These are phyloP conservation scores for Pulveroboletus sp. DNA, from an alignment of 768 basidiomycete genomes.

Conservation along the genomic window DNA sequence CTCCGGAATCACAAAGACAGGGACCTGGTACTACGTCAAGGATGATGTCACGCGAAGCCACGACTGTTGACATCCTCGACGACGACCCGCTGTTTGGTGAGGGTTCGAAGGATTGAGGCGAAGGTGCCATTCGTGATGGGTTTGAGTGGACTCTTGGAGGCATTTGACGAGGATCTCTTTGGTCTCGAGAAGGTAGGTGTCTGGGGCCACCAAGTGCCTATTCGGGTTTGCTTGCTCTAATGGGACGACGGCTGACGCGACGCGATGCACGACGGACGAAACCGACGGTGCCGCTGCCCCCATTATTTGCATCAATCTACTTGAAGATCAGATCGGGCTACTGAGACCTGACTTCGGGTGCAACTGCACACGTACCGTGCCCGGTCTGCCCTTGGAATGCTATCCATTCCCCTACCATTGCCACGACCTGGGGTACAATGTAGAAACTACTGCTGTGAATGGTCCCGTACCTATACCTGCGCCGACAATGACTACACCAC, in stretches of 20 bases:
- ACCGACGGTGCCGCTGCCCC: conserved; percentile 71
- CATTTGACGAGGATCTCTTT: conserved; percentile 89
- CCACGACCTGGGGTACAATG: conserved; percentile 1
- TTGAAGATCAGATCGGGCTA: conserved; percentile 82
- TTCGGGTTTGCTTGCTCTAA: background rate
- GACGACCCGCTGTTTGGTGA: conserved; percentile 47
- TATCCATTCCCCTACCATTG: conserved; percentile 13
- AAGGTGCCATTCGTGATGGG: conserved; percentile 72
- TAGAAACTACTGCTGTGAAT: no score
- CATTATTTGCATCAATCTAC: conserved; percentile 85
- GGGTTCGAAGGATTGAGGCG: conserved; percentile 57
- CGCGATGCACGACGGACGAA: no score
- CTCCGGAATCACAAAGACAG: conserved; percentile 74
- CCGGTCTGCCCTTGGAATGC: conserved; percentile 15
- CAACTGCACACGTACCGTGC: conserved; percentile 41
- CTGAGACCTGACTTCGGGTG: conserved; percentile 66
- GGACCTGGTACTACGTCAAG: conserved; percentile 81
- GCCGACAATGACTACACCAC: no score
- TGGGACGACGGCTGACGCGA: background rate
- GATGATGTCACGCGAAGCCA: conserved; percentile 85
- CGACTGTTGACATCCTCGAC: conserved; percentile 42
- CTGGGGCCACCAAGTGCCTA: conserved; percentile 46
- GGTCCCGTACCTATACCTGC: no score
- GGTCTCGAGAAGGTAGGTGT: conserved; percentile 86
- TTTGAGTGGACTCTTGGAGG: conserved; percentile 70